Conservation (phyloP, 176 grass and related monocot species). For the Melocanna baccifera region DNA sequence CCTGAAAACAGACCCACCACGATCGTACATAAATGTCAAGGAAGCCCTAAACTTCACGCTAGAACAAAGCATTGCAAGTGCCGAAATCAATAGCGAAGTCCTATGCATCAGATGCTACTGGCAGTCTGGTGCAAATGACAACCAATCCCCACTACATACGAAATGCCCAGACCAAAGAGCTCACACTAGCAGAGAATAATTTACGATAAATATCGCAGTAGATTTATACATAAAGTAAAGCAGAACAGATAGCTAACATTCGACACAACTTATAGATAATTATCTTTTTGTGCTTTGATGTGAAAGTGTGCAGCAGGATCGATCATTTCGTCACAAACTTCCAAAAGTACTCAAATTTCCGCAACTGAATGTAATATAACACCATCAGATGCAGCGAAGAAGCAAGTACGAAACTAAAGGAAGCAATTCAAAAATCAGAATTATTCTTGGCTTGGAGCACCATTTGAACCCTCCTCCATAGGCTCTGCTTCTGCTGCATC, state of each 20-base stretch:
- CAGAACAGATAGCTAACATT: background rate
- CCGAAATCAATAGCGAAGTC: background rate
- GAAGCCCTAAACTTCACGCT: background rate
- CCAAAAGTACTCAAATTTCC: conserved; percentile 39
- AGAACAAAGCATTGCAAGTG: background rate
- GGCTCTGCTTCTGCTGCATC: conserved; percentile 70
- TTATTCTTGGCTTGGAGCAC: conserved; percentile 51
- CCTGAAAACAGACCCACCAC: background rate
- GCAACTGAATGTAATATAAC: conserved; percentile 51
- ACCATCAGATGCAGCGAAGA: conserved; percentile 46
- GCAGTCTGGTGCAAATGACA: background rate
- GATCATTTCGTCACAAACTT: conserved; percentile 21
- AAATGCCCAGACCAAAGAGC: too few relatives aligned
- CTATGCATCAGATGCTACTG: background rate
- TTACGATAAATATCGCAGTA: background rate
- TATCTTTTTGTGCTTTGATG: conserved; percentile 31
- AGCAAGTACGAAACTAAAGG: conserved; percentile 35
- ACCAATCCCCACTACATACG: background rate
- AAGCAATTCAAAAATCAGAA: conserved; percentile 37
- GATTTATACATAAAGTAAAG: background rate
- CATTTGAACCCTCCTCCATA: conserved; percentile 63
- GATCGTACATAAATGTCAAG: background rate
- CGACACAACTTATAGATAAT: conserved; percentile 4
- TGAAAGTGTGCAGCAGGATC: conserved; percentile 18
- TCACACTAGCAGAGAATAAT: background rate